Evolutionary conservation across 768 basidiomycete genomes (phyloP), one percentile per base, ranked within the genome.

Genomic region (Tulasnella sp.): DNA sequence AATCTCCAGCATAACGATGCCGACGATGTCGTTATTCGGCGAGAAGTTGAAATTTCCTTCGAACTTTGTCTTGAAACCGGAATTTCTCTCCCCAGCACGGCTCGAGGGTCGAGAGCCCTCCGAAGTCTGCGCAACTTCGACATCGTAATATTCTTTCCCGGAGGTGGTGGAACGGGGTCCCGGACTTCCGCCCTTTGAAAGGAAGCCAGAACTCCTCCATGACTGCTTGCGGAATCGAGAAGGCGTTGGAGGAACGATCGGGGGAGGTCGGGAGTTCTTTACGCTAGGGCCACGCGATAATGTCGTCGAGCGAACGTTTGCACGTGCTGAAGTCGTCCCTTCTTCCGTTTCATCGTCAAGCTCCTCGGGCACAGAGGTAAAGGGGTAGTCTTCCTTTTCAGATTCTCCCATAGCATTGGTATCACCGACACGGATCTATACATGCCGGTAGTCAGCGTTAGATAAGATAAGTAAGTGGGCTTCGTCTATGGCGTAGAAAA

Each of bases 1-100:
- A 79, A 99, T 93, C 85, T 99, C 97, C 26, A 99, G 85, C 91
- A 98, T 93, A 48, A 98, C 96, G 78, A 99, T 95, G 0, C 97
- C 97, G 2, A 97, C 85, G 55, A 98, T 91, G 82, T 98, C 96
- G 81, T 94, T 91, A 5, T 85, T 87, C 0, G 90, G 86, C 23
- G 88, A 88, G 79, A 94, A 89, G 83, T 91, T 91, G 83, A 86
- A 92, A 26, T 86, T 87, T 26, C 79, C 82, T 3, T 81, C 81
- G 72, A 74, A 82, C 9, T 84, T 78, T 26, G 40, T 55, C 75
- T 76, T 20, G 82, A 78, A 15, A 80, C 80, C 5, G 78, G 79
- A 76, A 77, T 79, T 5, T 82, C 80, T 32, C 80, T 80, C n/a
- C 77, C 81, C 13, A 75, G 79, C 11, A 79, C 77, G 37, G 70